These are phyloP conservation scores for Macrophomina tecta DNA, from an alignment of 2,329 filamentous ascomycete species.

Conservation along the genomic window DNA sequence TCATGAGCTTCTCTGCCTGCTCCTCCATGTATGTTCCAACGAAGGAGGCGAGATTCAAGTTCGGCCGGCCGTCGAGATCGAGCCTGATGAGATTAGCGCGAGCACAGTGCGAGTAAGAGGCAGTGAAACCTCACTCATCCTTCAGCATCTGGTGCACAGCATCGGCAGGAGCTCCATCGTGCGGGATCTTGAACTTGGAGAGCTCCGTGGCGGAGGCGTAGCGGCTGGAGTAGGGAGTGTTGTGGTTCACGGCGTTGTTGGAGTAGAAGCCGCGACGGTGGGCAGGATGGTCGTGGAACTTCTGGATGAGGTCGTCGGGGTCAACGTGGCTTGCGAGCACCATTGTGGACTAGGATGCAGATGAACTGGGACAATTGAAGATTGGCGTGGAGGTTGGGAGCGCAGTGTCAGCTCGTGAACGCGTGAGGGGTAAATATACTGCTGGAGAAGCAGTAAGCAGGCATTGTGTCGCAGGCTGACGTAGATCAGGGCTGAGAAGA, in stretches of 20 bases:
- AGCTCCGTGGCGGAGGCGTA: slow-evolving; percentile 63
- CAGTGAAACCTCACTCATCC: slow-evolving; percentile 39
- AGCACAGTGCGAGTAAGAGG: background rate
- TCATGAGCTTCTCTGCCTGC: slow-evolving; percentile 68
- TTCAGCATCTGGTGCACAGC: slow-evolving; percentile 67
- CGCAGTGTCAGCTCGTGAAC: too few species aligned
- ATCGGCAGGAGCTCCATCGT: slow-evolving; percentile 64
- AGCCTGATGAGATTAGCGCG: slow-evolving; percentile 38
- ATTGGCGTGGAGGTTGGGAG: background rate
- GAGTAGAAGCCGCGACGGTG: slow-evolving; percentile 47
- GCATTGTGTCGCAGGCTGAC: slow-evolving; percentile 3
- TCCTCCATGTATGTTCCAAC: slow-evolving; percentile 76
- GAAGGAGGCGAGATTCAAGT: slow-evolving; percentile 71
- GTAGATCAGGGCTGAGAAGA: slow-evolving; percentile 1
- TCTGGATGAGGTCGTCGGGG: slow-evolving; percentile 59
- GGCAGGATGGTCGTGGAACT: slow-evolving; percentile 55
- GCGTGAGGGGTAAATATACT: background rate
- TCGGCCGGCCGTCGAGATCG: slow-evolving; percentile 69
- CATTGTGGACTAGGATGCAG: background rate
- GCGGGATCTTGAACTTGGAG: slow-evolving; percentile 65
- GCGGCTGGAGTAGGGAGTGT: slow-evolving; percentile 63
- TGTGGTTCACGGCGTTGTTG: slow-evolving; percentile 55
- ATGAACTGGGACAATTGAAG: background rate
- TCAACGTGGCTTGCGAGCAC: slow-evolving; percentile 51
- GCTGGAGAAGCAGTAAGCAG: background rate